Evolutionary conservation across 768 basidiomycete species (phyloP), one percentile per base, ranked within the genome.

Genomic region (Boletales sp.): DNA sequence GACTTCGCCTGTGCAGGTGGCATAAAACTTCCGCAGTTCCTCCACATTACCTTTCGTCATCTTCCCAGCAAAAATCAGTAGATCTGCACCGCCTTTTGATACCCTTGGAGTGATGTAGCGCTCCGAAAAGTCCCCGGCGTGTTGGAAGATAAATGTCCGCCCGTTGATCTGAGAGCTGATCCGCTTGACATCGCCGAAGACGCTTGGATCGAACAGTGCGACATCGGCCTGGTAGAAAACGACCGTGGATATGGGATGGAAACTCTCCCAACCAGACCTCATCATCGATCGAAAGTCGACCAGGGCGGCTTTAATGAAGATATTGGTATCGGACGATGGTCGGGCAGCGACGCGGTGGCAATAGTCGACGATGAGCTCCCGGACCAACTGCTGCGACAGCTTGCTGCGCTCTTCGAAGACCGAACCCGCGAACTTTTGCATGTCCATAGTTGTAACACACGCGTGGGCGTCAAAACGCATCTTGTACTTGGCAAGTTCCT

Each of bases 401-500:
- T 37, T 36, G 34, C 55, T 48, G 30, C 63, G 64, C 3, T 43
- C 49, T 46, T 54, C 40, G 9, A 64, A 61, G 10, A 55, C 50
- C 13, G 56, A 48, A 29, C 54, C 51, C n/a, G 8, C 39, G 29
- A 47, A n/a, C 32, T 44, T 59, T 9, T 31, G n/a, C 53, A 44
- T 52, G 36, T 54, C 52, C 13, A 69, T 59, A 18, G 73, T 69
- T 4, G 73, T 75, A 45, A 76, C 64, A 50, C 76, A 76, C 15
- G 72, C 76, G n/a, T 72, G 66, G 8, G 60, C 68, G 17, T 63
- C 51, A n/a, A 74, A 74, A 37, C 51, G 48, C 61, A 76, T 77
- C 27, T 62, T 62, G 42, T 68, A 57, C 27, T 41, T 49, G 38
- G 53, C 57, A 44, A 77, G 66, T 2, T 53, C 54, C 34, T 52